phyloP scores from a whole-genome alignment of 202 grass and related monocot genomes.

The Zizania palustris region DNA sequence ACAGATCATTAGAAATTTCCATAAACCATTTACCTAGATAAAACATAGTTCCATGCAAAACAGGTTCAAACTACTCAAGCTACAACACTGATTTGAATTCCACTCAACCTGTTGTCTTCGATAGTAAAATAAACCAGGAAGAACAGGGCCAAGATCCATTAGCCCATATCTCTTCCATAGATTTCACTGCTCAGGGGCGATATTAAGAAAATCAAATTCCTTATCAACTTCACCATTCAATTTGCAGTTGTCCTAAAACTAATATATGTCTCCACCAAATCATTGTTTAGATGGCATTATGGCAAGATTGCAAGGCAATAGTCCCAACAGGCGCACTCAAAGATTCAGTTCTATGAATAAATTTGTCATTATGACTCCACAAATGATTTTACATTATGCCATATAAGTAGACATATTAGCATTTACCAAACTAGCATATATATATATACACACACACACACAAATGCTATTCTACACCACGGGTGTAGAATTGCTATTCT shows the following conservation, averaged over 20 bases:
- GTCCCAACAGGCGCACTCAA: background rate
- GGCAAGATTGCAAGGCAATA: background rate
- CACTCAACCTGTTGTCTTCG: background rate
- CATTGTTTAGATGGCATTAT: slow-evolving; percentile 1
- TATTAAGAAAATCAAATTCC: background rate
- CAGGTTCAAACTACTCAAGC: background rate
- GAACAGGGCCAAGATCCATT: background rate
- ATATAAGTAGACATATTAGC: background rate
- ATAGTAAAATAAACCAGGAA: slow-evolving; percentile 2
- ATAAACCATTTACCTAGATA: background rate
- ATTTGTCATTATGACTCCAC: background rate
- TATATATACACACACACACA: no score
- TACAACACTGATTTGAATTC: background rate
- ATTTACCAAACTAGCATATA: background rate
- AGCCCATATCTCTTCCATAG: background rate
- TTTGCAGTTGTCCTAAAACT: background rate
- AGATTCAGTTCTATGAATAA: background rate
- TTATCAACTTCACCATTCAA: slow-evolving; percentile 2
- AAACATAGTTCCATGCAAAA: background rate
- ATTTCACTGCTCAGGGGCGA: background rate
- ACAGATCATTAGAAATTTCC: background rate
- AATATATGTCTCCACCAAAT: background rate
- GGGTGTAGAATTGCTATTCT: no score
- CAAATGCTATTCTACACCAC: no score
- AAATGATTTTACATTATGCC: background rate